Evolutionary conservation across 352 stramenopile species (phyloP).

Genomic region (Peronospora destructor): DNA sequence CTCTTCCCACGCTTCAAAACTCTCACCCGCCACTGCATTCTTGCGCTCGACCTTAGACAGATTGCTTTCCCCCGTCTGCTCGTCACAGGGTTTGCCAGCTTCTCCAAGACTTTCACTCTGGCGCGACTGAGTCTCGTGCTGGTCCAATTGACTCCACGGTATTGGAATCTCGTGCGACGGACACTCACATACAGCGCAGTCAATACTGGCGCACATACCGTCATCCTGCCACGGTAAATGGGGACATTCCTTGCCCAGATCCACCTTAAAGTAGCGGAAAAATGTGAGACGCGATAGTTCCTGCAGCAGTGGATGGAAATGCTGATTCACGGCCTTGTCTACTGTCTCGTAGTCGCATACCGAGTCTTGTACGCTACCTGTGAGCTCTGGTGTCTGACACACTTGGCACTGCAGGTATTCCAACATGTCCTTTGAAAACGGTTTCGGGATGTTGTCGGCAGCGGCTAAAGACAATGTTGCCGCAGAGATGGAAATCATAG

Average conservation of each 20-base stretch:
- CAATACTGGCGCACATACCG: slow-evolving; percentile 83
- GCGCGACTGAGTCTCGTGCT: slow-evolving; percentile 25
- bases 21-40: slow-evolving; percentile 58
- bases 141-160: slow-evolving; percentile 68
- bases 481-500: slow-evolving; percentile 1
- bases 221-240: slow-evolving; percentile 85
- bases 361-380: slow-evolving; percentile 74
- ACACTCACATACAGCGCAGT: slow-evolving; percentile 88
- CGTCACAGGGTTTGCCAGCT: slow-evolving; percentile 44
- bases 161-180: slow-evolving; percentile 78
- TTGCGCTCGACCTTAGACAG: slow-evolving; percentile 69
- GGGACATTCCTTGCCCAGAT: slow-evolving; percentile 84
- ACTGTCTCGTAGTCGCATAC: slow-evolving; percentile 83
- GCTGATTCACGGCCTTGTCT: slow-evolving; percentile 68
- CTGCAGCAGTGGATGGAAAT: slow-evolving; percentile 76
- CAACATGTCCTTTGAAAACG: slow-evolving; percentile 63
- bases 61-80: slow-evolving; percentile 65
- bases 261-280: slow-evolving; percentile 92
- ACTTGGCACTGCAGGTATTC: slow-evolving; percentile 76
- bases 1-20: slow-evolving; percentile 63
- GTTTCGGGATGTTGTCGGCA: slow-evolving; percentile 4
- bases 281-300: slow-evolving; percentile 80
- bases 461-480: slow-evolving; percentile 1
- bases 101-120: slow-evolving; percentile 3
- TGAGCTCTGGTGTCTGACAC: slow-evolving; percentile 74